Evolutionary conservation across 345 rosid genomes (phyloP), one percentile per base, ranked within the genome.

Genomic region (Brassica napus): DNA sequence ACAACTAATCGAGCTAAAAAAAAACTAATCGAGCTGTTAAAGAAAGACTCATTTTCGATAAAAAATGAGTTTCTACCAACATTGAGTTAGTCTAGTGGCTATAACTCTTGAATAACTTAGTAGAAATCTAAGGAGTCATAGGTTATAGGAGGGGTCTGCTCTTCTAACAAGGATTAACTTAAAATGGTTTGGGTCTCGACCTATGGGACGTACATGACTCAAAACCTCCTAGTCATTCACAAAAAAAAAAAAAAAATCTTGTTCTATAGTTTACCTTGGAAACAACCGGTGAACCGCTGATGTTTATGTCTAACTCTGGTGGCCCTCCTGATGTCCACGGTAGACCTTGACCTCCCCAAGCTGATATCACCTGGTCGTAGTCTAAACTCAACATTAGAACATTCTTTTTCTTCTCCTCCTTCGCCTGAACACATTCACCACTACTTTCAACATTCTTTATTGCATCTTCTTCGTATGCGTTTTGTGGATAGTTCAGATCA

Each of bases 321-420:
- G 89, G 86, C 31, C 67, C 73, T 3, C 97, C 98, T 11, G 84
- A 78, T 8, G 87, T 85, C 99, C 99, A 95, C 12, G 97, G 94
- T 26, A 83, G 88, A 3, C 92, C 88, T 76, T 86, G 87, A 77
- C 84, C 81, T 47, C 89, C 86, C 98, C 99, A 92, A 6, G 89
- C 86, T 3, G 87, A 58, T 14, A 93, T 90, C 60, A 95, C 89
- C 0, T 85, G 81, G 12, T 91, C 98, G 35, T 90, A 88, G 82
- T 95, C 86, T 42, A 95, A 78, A 26, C 85, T 91, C 84, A 95
- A 61, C 63, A 87, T 64, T 52, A 64, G 69, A 70, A 78, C 86
- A 76, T 69, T 88, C 72, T 82, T 90, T 1, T 67, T 7, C 74
- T 83, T 86, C 72, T 72, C 81, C 80, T 86, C 87, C 72, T 64